These are phyloP conservation scores for Podila epicladia DNA, from an alignment of 192 early-diverging fungal genomes.

Conservation along the genomic window DNA sequence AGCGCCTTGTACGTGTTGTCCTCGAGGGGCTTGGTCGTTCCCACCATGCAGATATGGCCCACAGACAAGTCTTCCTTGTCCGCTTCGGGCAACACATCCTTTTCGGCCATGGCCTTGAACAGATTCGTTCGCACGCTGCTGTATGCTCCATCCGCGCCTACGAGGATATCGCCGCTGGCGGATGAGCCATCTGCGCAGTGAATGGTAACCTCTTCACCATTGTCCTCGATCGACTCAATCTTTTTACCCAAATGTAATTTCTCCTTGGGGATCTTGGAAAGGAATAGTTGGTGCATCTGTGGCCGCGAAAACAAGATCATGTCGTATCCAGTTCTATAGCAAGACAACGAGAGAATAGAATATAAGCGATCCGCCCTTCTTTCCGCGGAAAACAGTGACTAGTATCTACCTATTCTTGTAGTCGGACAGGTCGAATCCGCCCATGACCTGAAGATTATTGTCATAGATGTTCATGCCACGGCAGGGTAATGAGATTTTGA, in stretches of 20 bases:
- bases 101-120: neutral
- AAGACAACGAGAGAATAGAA: neutral
- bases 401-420: neutral
- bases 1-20: neutral
- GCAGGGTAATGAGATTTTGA: neutral
- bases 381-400: neutral
- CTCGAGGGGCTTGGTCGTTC: neutral
- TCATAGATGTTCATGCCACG: neutral
- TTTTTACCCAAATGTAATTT: constrained; percentile 1
- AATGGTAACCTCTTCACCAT: constrained; percentile 1
- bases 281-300: neutral
- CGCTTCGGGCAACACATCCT: neutral
- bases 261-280: constrained; percentile 3
- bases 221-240: neutral
- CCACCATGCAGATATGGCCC: constrained; percentile 1
- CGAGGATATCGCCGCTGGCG: constrained; percentile 13
- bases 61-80: neutral
- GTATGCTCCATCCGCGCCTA: constrained; percentile 27
- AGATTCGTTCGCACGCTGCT: constrained; percentile 8
- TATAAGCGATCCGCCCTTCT: neutral
- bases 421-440: neutral
- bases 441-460: neutral
- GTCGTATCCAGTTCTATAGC: neutral
- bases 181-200: constrained; percentile 3
- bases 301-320: neutral